Conservation (phyloP, 1,284 basidiomycete genomes). For the Microbotryum scabiosae region DNA sequence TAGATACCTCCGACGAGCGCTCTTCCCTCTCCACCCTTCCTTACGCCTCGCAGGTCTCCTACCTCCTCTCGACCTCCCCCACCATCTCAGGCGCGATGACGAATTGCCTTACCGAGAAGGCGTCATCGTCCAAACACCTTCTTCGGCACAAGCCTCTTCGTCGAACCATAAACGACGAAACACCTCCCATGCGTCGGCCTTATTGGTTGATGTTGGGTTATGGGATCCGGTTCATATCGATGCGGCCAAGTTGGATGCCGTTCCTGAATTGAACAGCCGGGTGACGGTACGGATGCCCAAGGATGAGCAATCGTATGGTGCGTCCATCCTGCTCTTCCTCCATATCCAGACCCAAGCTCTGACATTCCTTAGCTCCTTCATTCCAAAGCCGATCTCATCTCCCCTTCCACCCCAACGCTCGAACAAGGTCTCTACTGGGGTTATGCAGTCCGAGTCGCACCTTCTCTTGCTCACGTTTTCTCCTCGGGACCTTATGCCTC, state of each 20-base stretch:
- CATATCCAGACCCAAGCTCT: too few relatives aligned
- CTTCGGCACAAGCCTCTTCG: not conserved
- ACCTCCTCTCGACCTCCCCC: constrained; percentile 39
- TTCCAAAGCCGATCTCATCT: constrained; percentile 29
- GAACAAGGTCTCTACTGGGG: constrained; percentile 38
- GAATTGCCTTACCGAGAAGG: constrained; percentile 36
- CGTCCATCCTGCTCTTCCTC: too few relatives aligned
- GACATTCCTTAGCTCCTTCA: not conserved
- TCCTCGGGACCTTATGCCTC: constrained; percentile 11
- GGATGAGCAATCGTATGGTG: too few relatives aligned
- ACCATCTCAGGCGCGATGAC: constrained; percentile 38
- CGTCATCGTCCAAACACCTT: constrained; percentile 24
- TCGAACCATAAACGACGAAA: not conserved
- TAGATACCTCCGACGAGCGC: constrained; percentile 36
- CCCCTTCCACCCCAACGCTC: constrained; percentile 34
- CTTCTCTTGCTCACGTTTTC: constrained; percentile 29
- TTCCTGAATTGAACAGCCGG: constrained; percentile 27
- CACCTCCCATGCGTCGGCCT: constrained; percentile 1
- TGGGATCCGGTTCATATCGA: constrained; percentile 33
- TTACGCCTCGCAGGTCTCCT: constrained; percentile 38
- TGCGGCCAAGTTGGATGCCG: not conserved
- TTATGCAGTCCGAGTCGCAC: constrained; percentile 34
- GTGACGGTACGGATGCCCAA: constrained; percentile 31
- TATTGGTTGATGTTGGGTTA: constrained; percentile 36
- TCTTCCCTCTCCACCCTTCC: constrained; percentile 39